Conservation (phyloP, 352 stramenopile genomes). For the Globisporangium parvum region DNA sequence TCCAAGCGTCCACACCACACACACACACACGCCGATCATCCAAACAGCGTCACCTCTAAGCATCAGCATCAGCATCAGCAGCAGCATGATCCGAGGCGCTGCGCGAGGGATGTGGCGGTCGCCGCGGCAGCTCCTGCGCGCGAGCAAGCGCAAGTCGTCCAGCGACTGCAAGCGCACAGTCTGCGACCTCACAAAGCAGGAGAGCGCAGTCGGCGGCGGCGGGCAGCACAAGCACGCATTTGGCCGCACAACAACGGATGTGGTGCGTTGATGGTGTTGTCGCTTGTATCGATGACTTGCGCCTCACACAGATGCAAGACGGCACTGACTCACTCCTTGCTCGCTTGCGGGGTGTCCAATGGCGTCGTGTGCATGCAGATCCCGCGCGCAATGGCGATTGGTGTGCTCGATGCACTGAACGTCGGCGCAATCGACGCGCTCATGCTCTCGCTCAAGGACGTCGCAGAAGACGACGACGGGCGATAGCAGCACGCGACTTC, state of each 20-base stretch:
- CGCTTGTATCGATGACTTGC: neutral
- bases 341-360: too few species aligned
- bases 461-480: slow-evolving; percentile 64
- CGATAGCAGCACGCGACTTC: slow-evolving; percentile 38
- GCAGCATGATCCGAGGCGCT: slow-evolving; percentile 38
- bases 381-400: slow-evolving; percentile 29
- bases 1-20: too few species aligned
- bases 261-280: slow-evolving; percentile 21
- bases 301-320: too few species aligned
- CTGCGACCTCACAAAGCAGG: slow-evolving; percentile 17
- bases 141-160: slow-evolving; percentile 23
- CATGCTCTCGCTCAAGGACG: slow-evolving; percentile 25
- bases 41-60: neutral
- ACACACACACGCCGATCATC: too few species aligned
- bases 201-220: slow-evolving; percentile 45
- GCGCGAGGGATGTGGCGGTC: slow-evolving; percentile 44
- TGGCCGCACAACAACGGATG: slow-evolving; percentile 31
- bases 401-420: slow-evolving; percentile 25
- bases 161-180: neutral
- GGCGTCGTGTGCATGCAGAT: slow-evolving; percentile 33
- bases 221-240: slow-evolving; percentile 28
- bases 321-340: neutral
- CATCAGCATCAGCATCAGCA: neutral
- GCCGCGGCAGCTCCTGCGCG: slow-evolving; percentile 44
- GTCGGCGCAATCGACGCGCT: slow-evolving; percentile 39